Base-by-base conservation (phyloP, 345 rosid species). In the Crucihimalaya himalaica region DNA sequence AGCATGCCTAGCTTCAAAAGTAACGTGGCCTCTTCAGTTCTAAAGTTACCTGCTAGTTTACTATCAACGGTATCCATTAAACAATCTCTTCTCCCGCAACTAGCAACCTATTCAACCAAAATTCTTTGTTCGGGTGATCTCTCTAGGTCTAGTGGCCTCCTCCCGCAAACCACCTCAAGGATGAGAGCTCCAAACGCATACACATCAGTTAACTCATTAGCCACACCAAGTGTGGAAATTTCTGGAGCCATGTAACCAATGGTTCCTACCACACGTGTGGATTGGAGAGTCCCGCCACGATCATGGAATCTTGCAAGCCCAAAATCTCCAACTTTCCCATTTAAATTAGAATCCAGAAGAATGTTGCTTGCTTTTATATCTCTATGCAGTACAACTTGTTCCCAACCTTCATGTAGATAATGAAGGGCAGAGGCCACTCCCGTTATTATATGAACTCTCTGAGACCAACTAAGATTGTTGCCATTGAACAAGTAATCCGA, bases 311-410 rank as follows among this genome's bases (percentile, higher is more conserved):
- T 25, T 6, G 5, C 57, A 25, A 25, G 57, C 57, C 34, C 34
- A 52, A 52, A 52, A 52, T 52, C 57, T 52, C 57, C 57, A 12
- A 52, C 18, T 23, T 52, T 52, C 18, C 34, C 57, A 52, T 52
- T 52, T 52, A 52, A 14, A 14, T 13, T 52, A 13, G 57, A 52
- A 52, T 52, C 57, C 3, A 23, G n/a, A 23, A 51, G 56, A 52
- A 52, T 25, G 56, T 52, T 52, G 56, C 29, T 51, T 0, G 55
- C 55, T 51, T 51, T 51, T 12, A 51, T 51, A 51, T 11, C 55
- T 51, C n/a, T 52, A 12, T 52, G 56, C 16, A 52, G 2, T 1
- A 52, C 56, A 6, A 52, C 56, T 52, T 52, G 31, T 52, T 7
- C 56, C 32, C 32, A 23, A 5, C 9, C 56, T 12, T 52, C 56